phyloP scores from a whole-genome alignment of 306 rosid genomes.

The Vigna trinervia region DNA sequence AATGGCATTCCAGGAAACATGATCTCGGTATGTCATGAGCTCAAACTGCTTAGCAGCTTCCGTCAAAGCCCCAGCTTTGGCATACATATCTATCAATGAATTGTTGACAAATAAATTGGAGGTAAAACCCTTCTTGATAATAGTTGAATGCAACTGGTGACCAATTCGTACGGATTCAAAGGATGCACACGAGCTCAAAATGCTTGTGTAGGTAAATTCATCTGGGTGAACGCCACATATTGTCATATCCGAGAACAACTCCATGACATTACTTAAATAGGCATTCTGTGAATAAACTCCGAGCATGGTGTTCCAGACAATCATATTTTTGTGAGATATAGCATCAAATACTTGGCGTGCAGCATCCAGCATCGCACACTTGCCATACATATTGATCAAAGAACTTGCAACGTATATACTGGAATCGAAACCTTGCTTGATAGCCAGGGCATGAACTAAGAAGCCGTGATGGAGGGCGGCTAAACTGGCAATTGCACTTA shows the following conservation, averaged over 20 bases:
- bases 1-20: conserved; percentile 85
- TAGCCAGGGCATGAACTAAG: conserved; percentile 72
- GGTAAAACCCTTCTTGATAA: conserved; percentile 63
- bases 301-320: conserved; percentile 87
- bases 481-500: conserved; percentile 69
- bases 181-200: conserved; percentile 75
- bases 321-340: conserved; percentile 59
- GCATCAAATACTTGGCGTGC: conserved; percentile 63
- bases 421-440: conserved; percentile 70
- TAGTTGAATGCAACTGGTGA: conserved; percentile 65
- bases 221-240: conserved; percentile 57
- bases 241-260: conserved; percentile 62
- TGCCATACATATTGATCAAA: conserved; percentile 85
- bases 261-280: conserved; percentile 57
- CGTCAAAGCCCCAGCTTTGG: conserved; percentile 70
- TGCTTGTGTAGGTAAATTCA: conserved; percentile 84
- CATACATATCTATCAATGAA: conserved; percentile 87
- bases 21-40: conserved; percentile 64
- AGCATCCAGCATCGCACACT: conserved; percentile 59
- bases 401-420: conserved; percentile 90
- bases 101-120: conserved; percentile 68
- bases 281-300: conserved; percentile 73
- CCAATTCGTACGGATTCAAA: conserved; percentile 60
- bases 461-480: conserved; percentile 58
- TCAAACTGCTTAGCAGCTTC: conserved; percentile 82